Percentiles rank a stretch among this genome's conserved stretches.
These are phyloP conservation scores for Phytophthora brassicae DNA, from an alignment of 352 stramenopile genomes.

Conservation along the genomic window DNA sequence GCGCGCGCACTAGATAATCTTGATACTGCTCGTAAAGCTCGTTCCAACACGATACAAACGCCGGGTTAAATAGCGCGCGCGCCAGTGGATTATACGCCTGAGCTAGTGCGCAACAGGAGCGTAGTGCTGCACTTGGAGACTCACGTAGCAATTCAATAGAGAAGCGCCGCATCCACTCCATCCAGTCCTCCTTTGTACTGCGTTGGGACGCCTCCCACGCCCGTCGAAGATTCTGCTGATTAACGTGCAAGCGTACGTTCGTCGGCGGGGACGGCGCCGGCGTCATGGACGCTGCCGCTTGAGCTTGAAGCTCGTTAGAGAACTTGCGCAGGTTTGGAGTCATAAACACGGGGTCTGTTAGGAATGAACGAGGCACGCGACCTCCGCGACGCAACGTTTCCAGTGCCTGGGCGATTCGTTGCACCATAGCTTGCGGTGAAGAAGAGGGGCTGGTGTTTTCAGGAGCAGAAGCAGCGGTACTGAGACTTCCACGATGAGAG, in stretches of 20 bases:
- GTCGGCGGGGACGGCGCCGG: constrained; percentile 42
- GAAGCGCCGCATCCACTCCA: constrained; percentile 97
- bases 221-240: constrained; percentile 91
- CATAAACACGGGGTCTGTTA: constrained; percentile 57
- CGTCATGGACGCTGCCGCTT: constrained; percentile 29
- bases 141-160: constrained; percentile 97
- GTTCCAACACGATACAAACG: constrained; percentile 99
- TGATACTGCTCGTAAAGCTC: constrained; percentile 95
- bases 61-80: constrained; percentile 96
- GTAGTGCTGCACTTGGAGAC: constrained; percentile 93
- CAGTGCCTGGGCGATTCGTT: constrained; percentile 52
- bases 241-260: constrained; percentile 86
- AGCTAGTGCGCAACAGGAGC: constrained; percentile 92
- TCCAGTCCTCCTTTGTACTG: constrained; percentile 93
- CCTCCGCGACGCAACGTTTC: constrained; percentile 53
- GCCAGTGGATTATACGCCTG: constrained; percentile 97
- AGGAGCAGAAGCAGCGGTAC: constrained; percentile 15
- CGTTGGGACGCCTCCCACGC: constrained; percentile 95
- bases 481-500: constrained; percentile 29
- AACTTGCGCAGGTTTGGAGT: constrained; percentile 46
- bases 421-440: constrained; percentile 46
- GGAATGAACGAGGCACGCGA: constrained; percentile 45
- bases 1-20: constrained; percentile 89
- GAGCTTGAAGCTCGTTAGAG: constrained; percentile 36
- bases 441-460: constrained; percentile 23